A percentile compares a stretch with the other conserved stretches of the same genome.
These are phyloP conservation scores for Clarireedia monteithiana DNA, from an alignment of 2,329 filamentous ascomycete genomes.

Conservation along the genomic window DNA sequence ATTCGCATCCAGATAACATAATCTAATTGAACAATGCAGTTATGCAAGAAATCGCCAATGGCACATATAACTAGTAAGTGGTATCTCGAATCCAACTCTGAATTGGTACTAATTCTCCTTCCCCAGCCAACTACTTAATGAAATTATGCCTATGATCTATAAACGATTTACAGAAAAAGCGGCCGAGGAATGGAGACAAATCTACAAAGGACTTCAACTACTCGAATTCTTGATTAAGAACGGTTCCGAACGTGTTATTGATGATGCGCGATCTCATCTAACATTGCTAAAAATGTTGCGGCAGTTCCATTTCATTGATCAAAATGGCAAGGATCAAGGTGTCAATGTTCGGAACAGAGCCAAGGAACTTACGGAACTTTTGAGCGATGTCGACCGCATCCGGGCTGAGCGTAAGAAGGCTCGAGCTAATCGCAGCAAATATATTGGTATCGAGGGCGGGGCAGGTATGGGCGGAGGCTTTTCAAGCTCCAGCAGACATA, in stretches of 20 bases:
- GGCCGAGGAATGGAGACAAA: conserved; percentile 97
- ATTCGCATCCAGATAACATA: not conserved
- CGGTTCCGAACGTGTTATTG: conserved; percentile 92
- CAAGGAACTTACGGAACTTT: conserved; percentile 90
- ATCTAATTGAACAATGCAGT: conserved; percentile 12
- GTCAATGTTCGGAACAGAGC: conserved; percentile 95
- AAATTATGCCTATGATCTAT: conserved; percentile 99
- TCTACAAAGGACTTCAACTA: conserved; percentile 96
- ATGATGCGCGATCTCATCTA: conserved; percentile 91
- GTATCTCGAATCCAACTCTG: conserved; percentile 2
- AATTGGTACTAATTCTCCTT: conserved; percentile 13
- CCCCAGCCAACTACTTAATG: conserved; percentile 82
- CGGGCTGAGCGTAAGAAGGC: conserved; percentile 82
- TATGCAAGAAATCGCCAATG: conserved; percentile 98
- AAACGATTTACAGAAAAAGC: conserved; percentile 97
- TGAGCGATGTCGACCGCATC: conserved; percentile 86
- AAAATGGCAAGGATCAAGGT: conserved; percentile 96
- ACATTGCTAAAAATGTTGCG: conserved; percentile 96
- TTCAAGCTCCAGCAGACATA: conserved; percentile 48
- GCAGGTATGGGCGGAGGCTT: conserved; percentile 48
- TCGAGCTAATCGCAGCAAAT: conserved; percentile 83
- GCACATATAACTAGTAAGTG: conserved; percentile 93
- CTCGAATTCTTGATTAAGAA: conserved; percentile 98
- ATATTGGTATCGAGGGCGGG: conserved; percentile 87
- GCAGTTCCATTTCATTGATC: conserved; percentile 94